A percentile compares a stretch with the other conserved stretches of the same genome.
Evolutionary conservation across 106 monocot genomes (phyloP).

Genomic region (Dactylorhiza incarnata): DNA sequence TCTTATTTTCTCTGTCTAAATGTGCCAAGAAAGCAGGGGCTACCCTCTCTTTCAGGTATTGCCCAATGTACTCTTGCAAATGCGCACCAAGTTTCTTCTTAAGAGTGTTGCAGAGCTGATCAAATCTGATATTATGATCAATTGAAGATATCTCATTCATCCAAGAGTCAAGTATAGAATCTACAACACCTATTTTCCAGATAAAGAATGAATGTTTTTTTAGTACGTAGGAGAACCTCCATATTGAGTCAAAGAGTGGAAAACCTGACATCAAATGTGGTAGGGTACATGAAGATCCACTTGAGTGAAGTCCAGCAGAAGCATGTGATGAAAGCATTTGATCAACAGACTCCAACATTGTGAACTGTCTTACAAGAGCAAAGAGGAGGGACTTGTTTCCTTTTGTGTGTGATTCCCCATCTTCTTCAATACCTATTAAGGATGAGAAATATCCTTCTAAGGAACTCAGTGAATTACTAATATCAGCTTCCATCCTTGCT

Average conservation of each 20-base stretch:
- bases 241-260: constrained; percentile 46
- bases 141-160: constrained; percentile 71
- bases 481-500: constrained; percentile 53
- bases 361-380: constrained; percentile 57
- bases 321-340: constrained; percentile 33
- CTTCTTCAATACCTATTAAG: constrained; percentile 37
- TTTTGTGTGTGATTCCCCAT: constrained; percentile 27
- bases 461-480: constrained; percentile 52
- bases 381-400: constrained; percentile 53
- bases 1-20: constrained; percentile 46
- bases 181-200: constrained; percentile 82
- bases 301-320: constrained; percentile 19
- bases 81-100: constrained; percentile 64
- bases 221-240: constrained; percentile 46
- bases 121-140: constrained; percentile 63
- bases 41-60: constrained; percentile 66
- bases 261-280: constrained; percentile 28
- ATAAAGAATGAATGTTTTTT: constrained; percentile 73
- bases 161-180: constrained; percentile 69
- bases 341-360: constrained; percentile 71
- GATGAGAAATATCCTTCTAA: constrained; percentile 58
- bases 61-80: constrained; percentile 43
- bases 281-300: constrained; percentile 18
- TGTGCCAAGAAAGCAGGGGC: constrained; percentile 51
- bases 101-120: constrained; percentile 52